A percentile compares a stretch with the other conserved stretches of the same genome.
phyloP scores from a whole-genome alignment of 768 basidiomycete species.

The Mycena polygramma region DNA sequence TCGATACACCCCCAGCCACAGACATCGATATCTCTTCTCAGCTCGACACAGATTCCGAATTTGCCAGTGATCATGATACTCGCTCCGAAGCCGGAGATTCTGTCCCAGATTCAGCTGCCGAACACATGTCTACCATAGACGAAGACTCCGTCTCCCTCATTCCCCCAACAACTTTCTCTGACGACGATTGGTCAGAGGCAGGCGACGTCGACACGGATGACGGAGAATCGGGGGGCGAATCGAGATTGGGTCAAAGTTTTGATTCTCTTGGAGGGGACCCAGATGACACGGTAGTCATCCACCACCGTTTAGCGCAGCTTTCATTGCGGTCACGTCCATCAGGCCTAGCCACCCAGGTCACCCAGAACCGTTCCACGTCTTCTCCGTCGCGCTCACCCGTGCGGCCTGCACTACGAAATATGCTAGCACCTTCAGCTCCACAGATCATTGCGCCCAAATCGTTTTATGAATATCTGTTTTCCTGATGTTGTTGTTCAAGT shows the following conservation, averaged over 20 bases:
- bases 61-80: conserved; percentile 62
- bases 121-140: conserved; percentile 38
- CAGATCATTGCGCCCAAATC: conserved; percentile 35
- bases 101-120: conserved; percentile 49
- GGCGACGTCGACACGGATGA: conserved; percentile 35
- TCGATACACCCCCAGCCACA: conserved; percentile 82
- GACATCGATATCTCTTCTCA: conserved; percentile 72
- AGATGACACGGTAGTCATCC: conserved; percentile 46
- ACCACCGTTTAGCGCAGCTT: conserved; percentile 39
- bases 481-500: conserved; percentile 41
- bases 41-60: conserved; percentile 65
- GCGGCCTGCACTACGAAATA: conserved; percentile 44
- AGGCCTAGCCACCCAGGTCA: conserved; percentile 43
- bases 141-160: conserved; percentile 41
- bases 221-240: conserved; percentile 32
- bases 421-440: background rate
- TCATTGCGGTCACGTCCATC: conserved; percentile 46
- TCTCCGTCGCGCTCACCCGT: conserved; percentile 71
- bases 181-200: conserved; percentile 52
- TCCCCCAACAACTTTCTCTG: conserved; percentile 39
- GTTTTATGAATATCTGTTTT: conserved; percentile 62
- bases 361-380: conserved; percentile 57
- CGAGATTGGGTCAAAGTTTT: conserved; percentile 47
- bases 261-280: conserved; percentile 46
- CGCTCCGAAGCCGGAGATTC: conserved; percentile 61